A percentile compares a stretch with the other conserved stretches of the same genome.
These are phyloP conservation scores for Pythium phragmiticola DNA, from an alignment of 352 stramenopile species.

Conservation along the genomic window DNA sequence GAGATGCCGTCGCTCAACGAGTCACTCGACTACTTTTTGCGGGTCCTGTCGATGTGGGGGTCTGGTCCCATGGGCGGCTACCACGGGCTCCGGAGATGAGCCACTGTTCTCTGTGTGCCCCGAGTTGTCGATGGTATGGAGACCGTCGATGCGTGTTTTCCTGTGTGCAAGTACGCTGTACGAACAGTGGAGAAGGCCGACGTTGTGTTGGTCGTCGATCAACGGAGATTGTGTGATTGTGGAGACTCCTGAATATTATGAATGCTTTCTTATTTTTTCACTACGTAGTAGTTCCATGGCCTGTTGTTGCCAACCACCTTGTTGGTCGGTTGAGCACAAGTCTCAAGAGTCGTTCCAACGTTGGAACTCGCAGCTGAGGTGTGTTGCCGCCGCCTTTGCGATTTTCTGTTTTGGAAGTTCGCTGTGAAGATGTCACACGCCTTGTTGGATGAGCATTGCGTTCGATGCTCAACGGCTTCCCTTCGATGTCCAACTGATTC, in stretches of 20 bases:
- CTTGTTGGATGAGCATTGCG: too few relatives aligned
- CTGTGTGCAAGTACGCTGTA: constrained; percentile 15
- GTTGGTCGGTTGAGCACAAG: too few relatives aligned
- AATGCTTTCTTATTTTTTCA: not conserved
- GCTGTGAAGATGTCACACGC: too few relatives aligned
- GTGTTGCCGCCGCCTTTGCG: too few relatives aligned
- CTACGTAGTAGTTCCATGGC: not conserved
- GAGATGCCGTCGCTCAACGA: constrained; percentile 12
- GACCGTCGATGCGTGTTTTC: constrained; percentile 2
- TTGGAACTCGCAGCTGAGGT: too few relatives aligned
- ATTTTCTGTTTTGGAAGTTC: too few relatives aligned
- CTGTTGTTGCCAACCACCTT: not conserved
- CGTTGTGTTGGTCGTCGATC: not conserved
- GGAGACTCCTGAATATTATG: constrained; percentile 20
- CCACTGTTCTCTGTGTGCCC: not conserved
- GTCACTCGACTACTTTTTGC: constrained; percentile 13
- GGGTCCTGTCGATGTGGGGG: constrained; percentile 13
- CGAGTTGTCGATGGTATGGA: not conserved
- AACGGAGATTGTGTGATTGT: constrained; percentile 4
- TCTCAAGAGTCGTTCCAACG: too few relatives aligned
- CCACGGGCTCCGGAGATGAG: constrained; percentile 13
- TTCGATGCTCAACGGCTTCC: too few relatives aligned
- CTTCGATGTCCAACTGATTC: too few relatives aligned
- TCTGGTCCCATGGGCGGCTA: constrained; percentile 4
- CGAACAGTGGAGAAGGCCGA: constrained; percentile 3